Base-by-base conservation (phyloP, 2,329 filamentous ascomycete genomes). In the Ophiostoma himal-ulmi region DNA sequence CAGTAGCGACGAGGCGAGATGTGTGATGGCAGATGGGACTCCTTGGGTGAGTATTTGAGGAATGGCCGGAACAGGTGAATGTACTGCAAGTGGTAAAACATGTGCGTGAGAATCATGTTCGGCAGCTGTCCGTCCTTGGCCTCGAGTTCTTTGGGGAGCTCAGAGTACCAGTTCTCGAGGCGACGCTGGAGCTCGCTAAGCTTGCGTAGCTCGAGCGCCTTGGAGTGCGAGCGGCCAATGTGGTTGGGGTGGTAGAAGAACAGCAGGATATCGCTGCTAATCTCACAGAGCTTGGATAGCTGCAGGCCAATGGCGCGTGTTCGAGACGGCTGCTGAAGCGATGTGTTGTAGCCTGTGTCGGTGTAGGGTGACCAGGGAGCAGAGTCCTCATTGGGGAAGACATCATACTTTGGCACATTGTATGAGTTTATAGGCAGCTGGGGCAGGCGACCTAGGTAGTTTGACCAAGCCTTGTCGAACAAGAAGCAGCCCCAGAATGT, bases 381-480 rank as follows among this genome's bases (percentile, higher is more conserved):
- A 2, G 91, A 86, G 75, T 99, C 95, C 78, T 98, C 95, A 68
- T 88, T 86, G 0, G 93, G 93, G 75, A 97, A 95, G 13, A 97
- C 92, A 72, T 97, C 94, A 74, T 93, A 91, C 78, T 94, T 96
- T 36, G 92, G 90, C 0, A 93, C 92, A 44, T 90, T 96, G 75
- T 93, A 91, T 8, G 91, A 91, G 39, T 88, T 88, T 60, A 88
- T 89, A 0, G 92, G 90, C 13, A 98, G 82, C 78, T 97, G 94
- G 13, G 95, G 94, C 73, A 97, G 84, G 62, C 95, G 90, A 67
- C 95, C 94, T 36, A 98, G 86, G 75, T 98, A 98, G 78, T 97
- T 98, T 68, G 94, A 97, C 94, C 94, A 98, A 79, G 93, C 96
- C 84, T 97, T 98, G 82, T 99, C 95, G 78, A 98, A 96, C n/a